Base-by-base conservation (phyloP, 176 grass and related monocot species). In the Oryza officinalis region DNA sequence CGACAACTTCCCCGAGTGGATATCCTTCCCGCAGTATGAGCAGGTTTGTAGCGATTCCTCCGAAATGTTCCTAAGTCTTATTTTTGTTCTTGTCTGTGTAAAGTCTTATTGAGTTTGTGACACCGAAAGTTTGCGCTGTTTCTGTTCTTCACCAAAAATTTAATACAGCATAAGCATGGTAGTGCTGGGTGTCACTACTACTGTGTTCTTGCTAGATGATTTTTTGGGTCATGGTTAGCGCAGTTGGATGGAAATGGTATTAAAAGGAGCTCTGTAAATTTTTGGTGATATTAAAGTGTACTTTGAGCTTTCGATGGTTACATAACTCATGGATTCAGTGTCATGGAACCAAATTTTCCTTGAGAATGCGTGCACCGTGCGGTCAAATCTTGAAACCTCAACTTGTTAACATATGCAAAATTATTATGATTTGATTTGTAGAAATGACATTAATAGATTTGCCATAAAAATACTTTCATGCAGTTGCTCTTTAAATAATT, bases 21-120 rank as follows among this genome's bases (percentile, higher is more conserved):
- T 98, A 83, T 95, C 96, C 46, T 98, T 98, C 83, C 96, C 96
- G 38, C 78, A 77, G 70, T 98, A 81, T 40, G 96, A 98, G 79
- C 96, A 95, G 91, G 96, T 98, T 65, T 57, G 57, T 4, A 2
- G n/a, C 17, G 78, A 20, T 84, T 49, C 10, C 12, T 71, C 71
- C 15, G 63, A 75, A 76, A 7, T 63, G 49, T 43, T 27, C 9
- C 31, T 64, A 17, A 17, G 26, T 17, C 38, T 44, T 26, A 63
- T 45, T 45, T 46, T 46, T 23, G 26, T 63, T 63, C 0, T 27
- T 14, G 10, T 41, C 9, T 27, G 37, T 28, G 18, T 59, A 40
- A 81, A 59, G 37, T 41, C 12, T 59, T 54, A 20, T 20, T 54
- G 17, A 20, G 50, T 54, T 54, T 54, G 15, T 52, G 50, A 54